These are phyloP conservation scores for Narthecium ossifragum DNA, from an alignment of 106 monocot genomes.

Conservation along the genomic window DNA sequence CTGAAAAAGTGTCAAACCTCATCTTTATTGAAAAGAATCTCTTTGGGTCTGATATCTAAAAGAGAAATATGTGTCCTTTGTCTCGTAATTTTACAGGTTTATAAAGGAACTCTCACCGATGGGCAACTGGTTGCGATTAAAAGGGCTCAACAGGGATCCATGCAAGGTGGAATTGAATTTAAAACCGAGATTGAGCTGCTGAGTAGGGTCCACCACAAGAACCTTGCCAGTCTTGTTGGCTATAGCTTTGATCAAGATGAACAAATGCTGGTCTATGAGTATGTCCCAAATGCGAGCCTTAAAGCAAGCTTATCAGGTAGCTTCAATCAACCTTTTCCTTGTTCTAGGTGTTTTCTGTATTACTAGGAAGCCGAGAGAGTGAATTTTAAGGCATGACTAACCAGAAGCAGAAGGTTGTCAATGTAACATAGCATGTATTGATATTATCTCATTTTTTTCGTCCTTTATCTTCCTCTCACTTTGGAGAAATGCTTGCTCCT, in stretches of 20 bases:
- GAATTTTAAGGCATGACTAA: no score
- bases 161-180: constrained; percentile 58
- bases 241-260: constrained; percentile 71
- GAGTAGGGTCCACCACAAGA: constrained; percentile 60
- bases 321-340: not conserved
- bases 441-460: no score
- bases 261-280: constrained; percentile 72
- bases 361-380: no score
- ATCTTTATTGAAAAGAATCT: no score
- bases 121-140: constrained; percentile 59
- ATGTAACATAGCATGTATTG: no score
- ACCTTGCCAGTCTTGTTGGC: constrained; percentile 57
- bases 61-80: no score
- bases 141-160: constrained; percentile 45
- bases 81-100: constrained; percentile 68
- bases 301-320: constrained; percentile 57
- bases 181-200: constrained; percentile 68
- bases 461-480: no score
- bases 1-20: no score
- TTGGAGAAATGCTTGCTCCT: no score
- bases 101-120: constrained; percentile 39
- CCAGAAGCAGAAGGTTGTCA: no score
- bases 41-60: no score
- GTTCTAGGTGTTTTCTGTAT: not conserved
- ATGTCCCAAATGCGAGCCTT: constrained; percentile 53